Conservation (phyloP, 441 rosid species). For the Pelargonium citronellum region DNA sequence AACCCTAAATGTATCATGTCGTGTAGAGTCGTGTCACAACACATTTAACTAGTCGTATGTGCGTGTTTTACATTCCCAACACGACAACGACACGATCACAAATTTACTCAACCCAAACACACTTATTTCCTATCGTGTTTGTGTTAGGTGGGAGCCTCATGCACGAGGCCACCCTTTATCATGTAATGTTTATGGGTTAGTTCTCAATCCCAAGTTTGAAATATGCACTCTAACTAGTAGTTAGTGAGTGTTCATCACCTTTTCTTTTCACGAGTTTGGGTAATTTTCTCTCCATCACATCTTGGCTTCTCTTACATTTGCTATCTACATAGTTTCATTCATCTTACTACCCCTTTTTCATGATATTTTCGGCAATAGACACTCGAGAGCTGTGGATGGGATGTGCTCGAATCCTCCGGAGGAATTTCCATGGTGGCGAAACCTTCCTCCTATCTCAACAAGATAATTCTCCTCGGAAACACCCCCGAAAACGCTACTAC, state of each 20-base stretch:
- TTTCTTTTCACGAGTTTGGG: background rate
- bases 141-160: too few relatives aligned
- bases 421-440: slow-evolving; percentile 87
- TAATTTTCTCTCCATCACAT: background rate
- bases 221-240: background rate
- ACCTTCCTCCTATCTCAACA: slow-evolving; percentile 61
- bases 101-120: too few relatives aligned
- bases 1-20: too few relatives aligned
- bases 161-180: too few relatives aligned
- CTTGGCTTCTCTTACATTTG: background rate
- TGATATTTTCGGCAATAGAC: slow-evolving; percentile 33
- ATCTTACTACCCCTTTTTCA: background rate
- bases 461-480: slow-evolving; percentile 39
- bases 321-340: background rate
- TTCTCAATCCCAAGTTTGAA: background rate
- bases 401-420: slow-evolving; percentile 49
- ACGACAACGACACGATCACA: too few relatives aligned
- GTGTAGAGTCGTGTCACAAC: too few relatives aligned
- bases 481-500: slow-evolving; percentile 15
- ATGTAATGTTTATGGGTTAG: too few relatives aligned
- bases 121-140: too few relatives aligned
- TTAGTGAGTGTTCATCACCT: background rate
- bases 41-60: too few relatives aligned
- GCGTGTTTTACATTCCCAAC: too few relatives aligned
- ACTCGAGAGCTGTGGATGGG: slow-evolving; percentile 79